Conservation (phyloP, 2,329 filamentous ascomycete genomes). For the Aspergillus sp. region DNA sequence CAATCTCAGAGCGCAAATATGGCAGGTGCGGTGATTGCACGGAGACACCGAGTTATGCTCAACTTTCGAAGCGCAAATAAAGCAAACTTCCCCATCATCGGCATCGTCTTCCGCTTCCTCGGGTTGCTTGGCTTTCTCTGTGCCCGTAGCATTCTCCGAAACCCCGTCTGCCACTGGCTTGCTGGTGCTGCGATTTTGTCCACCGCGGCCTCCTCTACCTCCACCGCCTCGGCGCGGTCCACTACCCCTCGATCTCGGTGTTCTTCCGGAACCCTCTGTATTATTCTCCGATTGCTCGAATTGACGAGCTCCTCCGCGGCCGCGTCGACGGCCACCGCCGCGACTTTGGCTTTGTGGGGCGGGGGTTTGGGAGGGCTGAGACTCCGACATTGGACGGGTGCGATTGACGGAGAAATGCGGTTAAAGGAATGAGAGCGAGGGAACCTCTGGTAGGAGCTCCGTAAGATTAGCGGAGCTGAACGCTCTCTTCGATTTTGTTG, state of each 20-base stretch:
- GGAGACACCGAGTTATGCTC: conserved; percentile 85
- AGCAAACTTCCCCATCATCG: conserved; percentile 80
- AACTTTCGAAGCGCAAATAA: conserved; percentile 92
- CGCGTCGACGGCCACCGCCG: conserved; percentile 41
- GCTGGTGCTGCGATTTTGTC: conserved; percentile 23
- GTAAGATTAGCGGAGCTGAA: conserved; percentile 9
- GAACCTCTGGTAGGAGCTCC: not conserved
- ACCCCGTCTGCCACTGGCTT: conserved; percentile 24
- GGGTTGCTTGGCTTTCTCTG: conserved; percentile 29
- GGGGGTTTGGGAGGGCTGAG: conserved; percentile 22
- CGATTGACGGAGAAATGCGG: conserved; percentile 2
- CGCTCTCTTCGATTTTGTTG: conserved; percentile 1
- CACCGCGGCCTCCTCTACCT: conserved; percentile 31
- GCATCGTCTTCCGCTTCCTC: conserved; percentile 45
- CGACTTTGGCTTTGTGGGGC: conserved; percentile 42
- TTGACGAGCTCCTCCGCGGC: conserved; percentile 37
- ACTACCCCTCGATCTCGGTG: conserved; percentile 32
- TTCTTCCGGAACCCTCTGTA: conserved; percentile 34
- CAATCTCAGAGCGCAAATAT: conserved; percentile 90
- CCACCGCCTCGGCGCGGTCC: conserved; percentile 33
- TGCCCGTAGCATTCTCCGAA: conserved; percentile 43
- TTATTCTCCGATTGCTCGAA: conserved; percentile 26
- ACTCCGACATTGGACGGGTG: conserved; percentile 30
- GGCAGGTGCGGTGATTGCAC: conserved; percentile 94
- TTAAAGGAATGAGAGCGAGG: not conserved